Evolutionary conservation across 2,329 filamentous ascomycete species (phyloP).

Genomic region (Penicillium nordicum): DNA sequence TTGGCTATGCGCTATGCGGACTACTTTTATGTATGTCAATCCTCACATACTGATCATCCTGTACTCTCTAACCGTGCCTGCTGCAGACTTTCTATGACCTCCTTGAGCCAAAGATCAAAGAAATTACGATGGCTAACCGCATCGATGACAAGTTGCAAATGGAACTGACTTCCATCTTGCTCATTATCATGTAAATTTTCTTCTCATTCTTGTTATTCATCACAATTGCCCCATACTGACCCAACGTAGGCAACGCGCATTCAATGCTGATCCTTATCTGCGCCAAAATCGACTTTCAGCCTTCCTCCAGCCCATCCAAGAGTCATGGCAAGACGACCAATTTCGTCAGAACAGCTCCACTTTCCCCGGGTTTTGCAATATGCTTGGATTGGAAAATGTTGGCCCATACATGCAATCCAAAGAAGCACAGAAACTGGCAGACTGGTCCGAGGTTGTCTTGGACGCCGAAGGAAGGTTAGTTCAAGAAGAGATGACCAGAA

Average conservation of each 20-base stretch:
- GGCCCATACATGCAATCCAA: constrained; percentile 72
- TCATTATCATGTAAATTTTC: constrained; percentile 71
- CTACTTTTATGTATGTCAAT: constrained; percentile 65
- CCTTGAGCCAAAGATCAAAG: constrained; percentile 76
- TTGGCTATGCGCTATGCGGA: constrained; percentile 89
- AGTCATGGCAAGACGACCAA: constrained; percentile 71
- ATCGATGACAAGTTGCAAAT: constrained; percentile 78
- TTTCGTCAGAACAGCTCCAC: constrained; percentile 68
- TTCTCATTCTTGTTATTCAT: background rate
- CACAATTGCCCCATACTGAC: constrained; percentile 10
- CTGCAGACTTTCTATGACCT: constrained; percentile 75
- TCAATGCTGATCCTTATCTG: constrained; percentile 65
- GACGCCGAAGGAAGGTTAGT: constrained; percentile 75
- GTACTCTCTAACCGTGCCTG: constrained; percentile 24
- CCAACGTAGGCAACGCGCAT: constrained; percentile 67
- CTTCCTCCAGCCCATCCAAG: constrained; percentile 78
- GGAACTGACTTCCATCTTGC: constrained; percentile 84
- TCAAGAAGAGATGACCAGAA: constrained; percentile 73
- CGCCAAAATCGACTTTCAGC: constrained; percentile 69
- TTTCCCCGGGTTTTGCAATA: constrained; percentile 73
- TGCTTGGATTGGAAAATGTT: constrained; percentile 75
- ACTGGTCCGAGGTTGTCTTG: constrained; percentile 77
- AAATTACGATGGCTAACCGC: constrained; percentile 68
- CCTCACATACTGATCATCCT: background rate
- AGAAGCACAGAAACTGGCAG: constrained; percentile 69